These are phyloP conservation scores for Fusarium subtropicale DNA, from an alignment of 2,329 filamentous ascomycete species.

Conservation along the genomic window DNA sequence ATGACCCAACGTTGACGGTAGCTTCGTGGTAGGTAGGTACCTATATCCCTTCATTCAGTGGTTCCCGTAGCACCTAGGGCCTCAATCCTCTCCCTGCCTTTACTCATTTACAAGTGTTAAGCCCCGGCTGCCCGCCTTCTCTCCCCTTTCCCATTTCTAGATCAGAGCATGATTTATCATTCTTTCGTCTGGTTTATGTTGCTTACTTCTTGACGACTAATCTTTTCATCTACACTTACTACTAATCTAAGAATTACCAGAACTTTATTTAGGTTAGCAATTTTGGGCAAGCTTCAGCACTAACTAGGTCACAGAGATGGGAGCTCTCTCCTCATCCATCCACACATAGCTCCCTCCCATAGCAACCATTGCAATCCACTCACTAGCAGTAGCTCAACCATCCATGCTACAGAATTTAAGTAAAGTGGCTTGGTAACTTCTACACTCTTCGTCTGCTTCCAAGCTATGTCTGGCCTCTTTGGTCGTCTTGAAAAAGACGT, in stretches of 20 bases:
- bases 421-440: background rate
- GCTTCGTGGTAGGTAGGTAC: background rate
- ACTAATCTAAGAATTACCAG: background rate
- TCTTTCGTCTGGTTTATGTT: background rate
- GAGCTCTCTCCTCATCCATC: background rate
- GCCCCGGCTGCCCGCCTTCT: background rate
- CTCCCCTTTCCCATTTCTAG: conserved; percentile 14
- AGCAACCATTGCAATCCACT: conserved; percentile 18
- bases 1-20: conserved; percentile 4
- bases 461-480: background rate
- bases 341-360: conserved; percentile 1
- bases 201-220: background rate
- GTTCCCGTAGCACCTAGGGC: conserved; percentile 17
- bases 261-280: background rate
- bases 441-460: background rate
- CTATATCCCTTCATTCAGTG: conserved; percentile 10
- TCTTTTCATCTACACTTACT: background rate
- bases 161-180: background rate
- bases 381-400: conserved; percentile 9
- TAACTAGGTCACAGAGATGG: background rate
- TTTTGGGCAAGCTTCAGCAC: conserved; percentile 4
- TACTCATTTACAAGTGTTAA: conserved; percentile 15
- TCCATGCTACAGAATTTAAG: conserved; percentile 1
- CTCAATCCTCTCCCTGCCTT: conserved; percentile 2
- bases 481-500: background rate